Evolutionary conservation across 495 filamentous ascomycete genomes (phyloP).

Genomic region (Sordaria brevicollis): DNA sequence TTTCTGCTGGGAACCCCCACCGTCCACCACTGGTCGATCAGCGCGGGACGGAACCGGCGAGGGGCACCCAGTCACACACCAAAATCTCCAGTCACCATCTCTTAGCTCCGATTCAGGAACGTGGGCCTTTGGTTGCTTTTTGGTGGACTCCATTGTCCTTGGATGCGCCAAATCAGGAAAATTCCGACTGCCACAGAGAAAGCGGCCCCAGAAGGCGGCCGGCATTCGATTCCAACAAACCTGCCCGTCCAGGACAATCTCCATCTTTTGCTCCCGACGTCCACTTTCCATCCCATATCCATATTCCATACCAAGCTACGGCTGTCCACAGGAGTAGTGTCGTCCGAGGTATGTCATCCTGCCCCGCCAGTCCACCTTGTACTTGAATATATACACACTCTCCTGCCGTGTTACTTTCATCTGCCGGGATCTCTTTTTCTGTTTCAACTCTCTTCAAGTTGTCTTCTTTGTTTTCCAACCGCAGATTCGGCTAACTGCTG

Average conservation of each 20-base stretch:
- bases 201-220: neutral
- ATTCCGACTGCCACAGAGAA: neutral
- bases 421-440: neutral
- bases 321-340: neutral
- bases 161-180: constrained; percentile 5
- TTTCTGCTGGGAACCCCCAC: neutral
- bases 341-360: neutral
- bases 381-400: too few relatives aligned
- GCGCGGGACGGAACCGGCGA: constrained; percentile 7
- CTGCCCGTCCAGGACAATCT: neutral
- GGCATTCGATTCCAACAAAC: neutral
- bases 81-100: constrained; percentile 1
- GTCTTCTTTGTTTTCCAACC: neutral
- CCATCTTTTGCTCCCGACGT: neutral
- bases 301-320: neutral
- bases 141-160: neutral
- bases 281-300: neutral
- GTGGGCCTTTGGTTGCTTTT: constrained; percentile 17
- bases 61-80: constrained; percentile 14
- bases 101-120: constrained; percentile 35
- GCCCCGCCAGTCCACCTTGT: neutral
- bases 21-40: neutral
- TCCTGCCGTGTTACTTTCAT: neutral
- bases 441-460: neutral
- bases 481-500: neutral